Base-by-base conservation (phyloP, 2,329 filamentous ascomycete species). In the Purpureocillium takamizusanense region DNA sequence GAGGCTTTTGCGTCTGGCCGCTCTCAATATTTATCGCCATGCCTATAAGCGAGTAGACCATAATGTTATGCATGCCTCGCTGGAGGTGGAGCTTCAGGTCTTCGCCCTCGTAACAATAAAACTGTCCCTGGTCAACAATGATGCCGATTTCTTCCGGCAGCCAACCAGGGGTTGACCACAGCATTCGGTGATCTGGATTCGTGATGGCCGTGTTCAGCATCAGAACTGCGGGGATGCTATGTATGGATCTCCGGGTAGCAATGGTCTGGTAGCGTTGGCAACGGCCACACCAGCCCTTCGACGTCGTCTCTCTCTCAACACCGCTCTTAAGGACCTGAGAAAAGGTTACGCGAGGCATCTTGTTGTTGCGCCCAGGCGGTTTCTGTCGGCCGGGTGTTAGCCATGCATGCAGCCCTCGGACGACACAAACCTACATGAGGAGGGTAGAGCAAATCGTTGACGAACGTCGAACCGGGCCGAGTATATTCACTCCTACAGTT, bases 61-160 rank as follows among this genome's bases (percentile, higher is more conserved):
- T 78, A 35, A 97, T 84, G 36, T 83, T 81, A 42, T 89, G 84
- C 7, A 82, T 81, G 16, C 84, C 85, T 25, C 83, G 76, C 52
- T 90, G 82, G 16, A 94, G 63, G 50, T 92, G 86, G 35, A 85
- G 63, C 54, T 82, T 83, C 46, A 98, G 62, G 51, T 97, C 89
- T 38, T 94, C 83, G 2, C 92, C 90, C 60, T 98, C 89, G 47
- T 88, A 97, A 60, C 89, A 95, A 60, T 86, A 89, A 54, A 97
- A 86, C 53, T 94, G 86, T n/a, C 86, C 87, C 51, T 86, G 78
- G 42, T 94, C 86, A 41, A 95, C 78, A 41, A 94, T 86, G 52
- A 98, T 78, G 29, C 92, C 92, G 51, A 98, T 89, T 57, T 97
- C 88, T 53, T 92, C 84, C 0, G 92, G 92, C 11, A 98, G 69